Base-by-base conservation (phyloP, 192 early-diverging fungal genomes). In the Kickxella alabastrina region DNA sequence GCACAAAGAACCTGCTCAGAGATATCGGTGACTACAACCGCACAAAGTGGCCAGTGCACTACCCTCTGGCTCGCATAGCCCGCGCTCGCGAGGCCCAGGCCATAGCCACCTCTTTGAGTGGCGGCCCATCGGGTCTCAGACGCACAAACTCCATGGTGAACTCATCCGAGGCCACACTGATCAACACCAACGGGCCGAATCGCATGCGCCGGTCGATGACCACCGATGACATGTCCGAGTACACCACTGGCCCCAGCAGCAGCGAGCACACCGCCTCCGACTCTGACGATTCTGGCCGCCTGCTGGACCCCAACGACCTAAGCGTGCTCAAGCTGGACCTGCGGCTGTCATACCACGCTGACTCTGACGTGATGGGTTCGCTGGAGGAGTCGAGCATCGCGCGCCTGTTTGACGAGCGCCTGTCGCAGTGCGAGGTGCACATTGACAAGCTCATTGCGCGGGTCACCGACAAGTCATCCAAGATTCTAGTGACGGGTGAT, bases 401-500 rank as follows among this genome's bases (percentile, higher is more conserved):
- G 23, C 82, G 80, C 32, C 75, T 88, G 32, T 65, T 92, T 44
- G 84, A 85, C 52, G 85, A 86, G 39, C 79, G 82, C 17, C 67
- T 92, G 28, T 40, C 53, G 48, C 83, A 89, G 65, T 82, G 82
- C 63, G 67, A 77, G 48, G 77, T 78, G 23, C 87, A 97, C 56
- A 80, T 95, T 25, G 84, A 90, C 61, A 90, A 85, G 50, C 85
- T 99, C 27, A 69, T 87, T 51, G 75, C 81, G 27, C 87, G 97
- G 29, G 87, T 97, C 21, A 79, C 85, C 5, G 97, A 99, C 77
- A 90, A 83, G 43, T 85, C 86, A 21, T 95, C 92, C 34, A 90
- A 90, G 71, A 92, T 99, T 9, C 75, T 99, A 15, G 92, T 99
- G 40, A 96, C 94, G 12, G 97, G 97, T 44, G 97, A 99, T 71